These are phyloP conservation scores for Penicillium freii DNA, from an alignment of 2,329 filamentous ascomycete genomes.

Conservation along the genomic window DNA sequence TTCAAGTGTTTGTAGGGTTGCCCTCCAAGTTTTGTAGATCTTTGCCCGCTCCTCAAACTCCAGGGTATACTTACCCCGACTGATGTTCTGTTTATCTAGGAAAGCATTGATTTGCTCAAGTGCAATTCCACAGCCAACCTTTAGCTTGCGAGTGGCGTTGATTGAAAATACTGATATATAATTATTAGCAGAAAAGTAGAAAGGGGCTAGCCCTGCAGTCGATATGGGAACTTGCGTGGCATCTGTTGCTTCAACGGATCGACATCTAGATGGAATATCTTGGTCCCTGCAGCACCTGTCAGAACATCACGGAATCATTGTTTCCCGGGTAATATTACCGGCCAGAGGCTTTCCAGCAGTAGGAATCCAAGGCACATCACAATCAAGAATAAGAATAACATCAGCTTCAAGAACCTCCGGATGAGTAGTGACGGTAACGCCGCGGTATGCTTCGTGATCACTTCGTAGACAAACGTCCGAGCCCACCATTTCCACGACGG, in stretches of 20 bases:
- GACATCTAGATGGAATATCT: constrained; percentile 63
- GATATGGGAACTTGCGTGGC: constrained; percentile 65
- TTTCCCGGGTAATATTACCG: not conserved
- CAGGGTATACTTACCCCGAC: not conserved
- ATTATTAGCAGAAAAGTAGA: constrained; percentile 24
- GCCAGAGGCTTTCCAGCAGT: constrained; percentile 59
- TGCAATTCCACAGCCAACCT: constrained; percentile 45
- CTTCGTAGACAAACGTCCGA: constrained; percentile 48
- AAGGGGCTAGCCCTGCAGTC: fast-evolving
- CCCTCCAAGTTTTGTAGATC: constrained; percentile 12
- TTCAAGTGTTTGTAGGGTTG: constrained; percentile 5
- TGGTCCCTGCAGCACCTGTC: constrained; percentile 44
- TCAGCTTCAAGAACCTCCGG: constrained; percentile 72
- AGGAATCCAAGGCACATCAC: constrained; percentile 87
- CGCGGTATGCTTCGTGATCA: constrained; percentile 56
- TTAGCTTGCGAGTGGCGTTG: constrained; percentile 42
- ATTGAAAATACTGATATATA: constrained; percentile 44
- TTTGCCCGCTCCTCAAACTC: constrained; percentile 10
- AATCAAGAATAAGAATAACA: constrained; percentile 78
- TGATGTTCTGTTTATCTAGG: constrained; percentile 8
- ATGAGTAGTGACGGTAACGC: constrained; percentile 70
- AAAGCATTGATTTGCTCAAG: constrained; percentile 50
- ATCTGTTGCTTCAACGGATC: constrained; percentile 69
- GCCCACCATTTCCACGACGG: constrained; percentile 50
- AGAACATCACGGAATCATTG: not conserved